phyloP scores from a whole-genome alignment of 1,139 yeast genomes.

The Nematodospora anomalae region DNA sequence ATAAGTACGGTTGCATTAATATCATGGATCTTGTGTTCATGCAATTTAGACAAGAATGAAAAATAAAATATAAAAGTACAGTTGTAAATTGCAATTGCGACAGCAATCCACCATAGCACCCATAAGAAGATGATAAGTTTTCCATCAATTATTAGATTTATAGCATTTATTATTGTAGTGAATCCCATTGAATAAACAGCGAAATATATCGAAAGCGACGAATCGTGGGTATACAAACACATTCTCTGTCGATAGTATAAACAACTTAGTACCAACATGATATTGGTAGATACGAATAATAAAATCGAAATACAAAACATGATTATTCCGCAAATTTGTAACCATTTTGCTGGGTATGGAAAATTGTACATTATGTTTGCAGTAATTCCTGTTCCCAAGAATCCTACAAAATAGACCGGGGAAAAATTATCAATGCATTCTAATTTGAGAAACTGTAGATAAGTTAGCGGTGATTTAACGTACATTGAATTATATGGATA shows the following conservation, averaged over 20 bases:
- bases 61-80: slow-evolving; percentile 13
- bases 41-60: slow-evolving; percentile 14
- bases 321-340: slow-evolving; percentile 54
- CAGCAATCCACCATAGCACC: slow-evolving; percentile 18
- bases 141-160: slow-evolving; percentile 34
- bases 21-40: slow-evolving; percentile 9
- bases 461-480: background rate
- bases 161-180: slow-evolving; percentile 56
- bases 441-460: slow-evolving; percentile 4
- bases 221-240: slow-evolving; percentile 40
- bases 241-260: slow-evolving; percentile 24
- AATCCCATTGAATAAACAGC: slow-evolving; percentile 82
- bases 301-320: slow-evolving; percentile 48
- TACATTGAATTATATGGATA: background rate
- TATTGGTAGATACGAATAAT: slow-evolving; percentile 20
- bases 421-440: slow-evolving; percentile 13
- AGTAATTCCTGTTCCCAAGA: slow-evolving; percentile 83
- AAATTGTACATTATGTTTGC: slow-evolving; percentile 58
- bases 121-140: slow-evolving; percentile 21
- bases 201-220: slow-evolving; percentile 55
- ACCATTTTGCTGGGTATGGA: slow-evolving; percentile 66
- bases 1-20: slow-evolving; percentile 12
- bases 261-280: slow-evolving; percentile 18
- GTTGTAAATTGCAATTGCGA: slow-evolving; percentile 14
- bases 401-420: slow-evolving; percentile 65